Evolutionary conservation across 2,329 filamentous ascomycete genomes (phyloP).

Genomic region (Juglanconis sp.): DNA sequence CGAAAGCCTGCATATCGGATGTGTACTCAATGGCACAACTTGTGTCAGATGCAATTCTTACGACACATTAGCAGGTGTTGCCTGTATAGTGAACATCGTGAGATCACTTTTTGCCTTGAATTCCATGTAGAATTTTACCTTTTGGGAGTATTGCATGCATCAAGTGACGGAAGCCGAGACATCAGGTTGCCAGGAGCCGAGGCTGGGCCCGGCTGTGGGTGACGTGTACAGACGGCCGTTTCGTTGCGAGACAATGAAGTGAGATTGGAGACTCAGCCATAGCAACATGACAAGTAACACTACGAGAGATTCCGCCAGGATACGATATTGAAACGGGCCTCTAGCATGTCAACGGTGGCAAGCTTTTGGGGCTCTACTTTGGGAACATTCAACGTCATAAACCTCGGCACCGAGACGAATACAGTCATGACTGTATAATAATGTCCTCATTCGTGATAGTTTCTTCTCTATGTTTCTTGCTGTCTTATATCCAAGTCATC

Average conservation of each 20-base stretch:
- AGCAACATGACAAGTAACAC: too few relatives aligned
- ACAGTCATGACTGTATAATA: too few relatives aligned
- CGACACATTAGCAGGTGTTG: too few relatives aligned
- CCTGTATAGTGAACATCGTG: not conserved
- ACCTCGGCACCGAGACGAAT: not conserved
- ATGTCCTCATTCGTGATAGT: not conserved
- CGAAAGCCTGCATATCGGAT: too few relatives aligned
- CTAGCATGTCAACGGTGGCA: too few relatives aligned
- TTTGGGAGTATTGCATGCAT: not conserved
- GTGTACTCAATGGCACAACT: too few relatives aligned
- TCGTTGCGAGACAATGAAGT: slow-evolving; percentile 9
- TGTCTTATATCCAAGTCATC: slow-evolving; percentile 3
- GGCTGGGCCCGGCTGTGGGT: not conserved
- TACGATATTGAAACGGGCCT: too few relatives aligned
- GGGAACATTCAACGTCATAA: not conserved
- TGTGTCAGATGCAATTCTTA: too few relatives aligned
- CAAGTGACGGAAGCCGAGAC: not conserved
- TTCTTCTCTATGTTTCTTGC: not conserved
- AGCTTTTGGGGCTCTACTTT: too few relatives aligned
- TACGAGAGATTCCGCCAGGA: too few relatives aligned
- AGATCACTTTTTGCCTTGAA: not conserved
- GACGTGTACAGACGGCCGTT: slow-evolving; percentile 10
- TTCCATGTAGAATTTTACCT: not conserved
- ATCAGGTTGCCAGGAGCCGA: not conserved
- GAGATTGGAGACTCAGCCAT: not conserved